Evolutionary conservation across 768 basidiomycete species (phyloP).

Genomic region (Clitopilus passeckerianus): DNA sequence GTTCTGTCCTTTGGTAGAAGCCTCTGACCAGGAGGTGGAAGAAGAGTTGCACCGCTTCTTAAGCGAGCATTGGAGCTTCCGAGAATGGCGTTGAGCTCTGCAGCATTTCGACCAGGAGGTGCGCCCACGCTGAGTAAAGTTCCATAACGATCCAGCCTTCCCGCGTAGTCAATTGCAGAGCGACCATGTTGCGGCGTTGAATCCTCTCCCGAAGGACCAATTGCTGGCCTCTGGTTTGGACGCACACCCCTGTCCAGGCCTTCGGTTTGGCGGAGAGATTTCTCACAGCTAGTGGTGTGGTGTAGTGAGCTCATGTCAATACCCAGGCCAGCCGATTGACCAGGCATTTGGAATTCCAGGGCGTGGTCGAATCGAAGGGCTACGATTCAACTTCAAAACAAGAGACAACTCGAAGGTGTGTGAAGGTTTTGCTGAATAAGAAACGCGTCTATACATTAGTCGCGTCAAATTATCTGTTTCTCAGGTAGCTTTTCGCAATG

Average conservation of each 20-base stretch:
- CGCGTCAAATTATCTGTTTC: too few species aligned
- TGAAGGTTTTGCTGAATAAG: too few species aligned
- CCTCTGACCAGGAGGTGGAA: slow-evolving; percentile 22
- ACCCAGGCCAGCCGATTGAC: not conserved
- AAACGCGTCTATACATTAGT: too few species aligned
- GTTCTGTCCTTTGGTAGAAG: slow-evolving; percentile 23
- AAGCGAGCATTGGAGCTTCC: slow-evolving; percentile 57
- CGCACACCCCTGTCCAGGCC: not conserved
- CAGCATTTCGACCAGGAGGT: slow-evolving; percentile 42
- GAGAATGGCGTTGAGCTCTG: slow-evolving; percentile 57
- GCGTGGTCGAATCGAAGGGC: too few species aligned
- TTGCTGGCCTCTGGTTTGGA: not conserved
- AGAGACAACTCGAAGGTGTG: too few species aligned
- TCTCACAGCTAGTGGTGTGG: not conserved
- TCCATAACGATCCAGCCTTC: slow-evolving; percentile 34
- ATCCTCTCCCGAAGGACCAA: not conserved
- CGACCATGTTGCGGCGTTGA: not conserved
- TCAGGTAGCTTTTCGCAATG: too few species aligned
- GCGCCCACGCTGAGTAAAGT: slow-evolving; percentile 52
- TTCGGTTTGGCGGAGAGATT: not conserved
- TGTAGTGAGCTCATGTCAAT: slow-evolving; percentile 1
- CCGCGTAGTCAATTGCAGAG: not conserved
- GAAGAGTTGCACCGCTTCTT: slow-evolving; percentile 45
- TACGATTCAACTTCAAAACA: too few species aligned
- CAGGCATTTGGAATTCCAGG: too few species aligned